Base-by-base conservation (phyloP, 768 basidiomycete species). In the Mycena leptocephala region DNA sequence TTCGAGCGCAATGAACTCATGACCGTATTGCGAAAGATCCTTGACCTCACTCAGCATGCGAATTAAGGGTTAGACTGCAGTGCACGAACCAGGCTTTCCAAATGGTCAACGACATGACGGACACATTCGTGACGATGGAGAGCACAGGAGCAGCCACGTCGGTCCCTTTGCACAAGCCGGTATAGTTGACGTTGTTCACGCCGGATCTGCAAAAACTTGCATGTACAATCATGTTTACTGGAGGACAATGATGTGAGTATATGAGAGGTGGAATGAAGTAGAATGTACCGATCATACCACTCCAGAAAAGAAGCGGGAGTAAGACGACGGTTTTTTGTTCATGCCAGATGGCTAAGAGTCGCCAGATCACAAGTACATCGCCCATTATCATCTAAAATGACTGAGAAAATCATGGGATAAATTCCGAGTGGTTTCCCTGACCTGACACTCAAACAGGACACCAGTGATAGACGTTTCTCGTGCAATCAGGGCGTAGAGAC, bases 101-200 rank as follows among this genome's bases (percentile, higher is more conserved):
- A 63, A 63, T 63, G 61, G 61, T 63, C 61, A 63, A 63, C 24
- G 61, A 63, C 61, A 63, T n/a, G n/a, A n/a, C n/a, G n/a, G n/a
- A n/a, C n/a, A n/a, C n/a, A n/a, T n/a, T n/a, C n/a, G n/a, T n/a
- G 61, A 63, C n/a, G 37, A 63, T 63, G 13, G 61, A 63, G 39
- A 63, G 61, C 13, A 63, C 61, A 63, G 61, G 61, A 63, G 61
- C 61, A 63, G 61, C 61, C 14, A 63, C 61, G 24, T 63, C 61
- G 43, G 61, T 63, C 37, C 61, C 61, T 63, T 63, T 63, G 43
- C 61, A 63, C 61, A 63, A 63, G 24, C 61, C 39, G 39, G 61
- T 63, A 41, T 63, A 63, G 61, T 63, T 35, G 61, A 63, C 24
- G 24, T 63, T 63, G 28, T 63, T 63, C 61, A 63, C 61, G 61